phyloP scores from a whole-genome alignment of 192 early-diverging fungal genomes.

The Umbelopsis sp. region DNA sequence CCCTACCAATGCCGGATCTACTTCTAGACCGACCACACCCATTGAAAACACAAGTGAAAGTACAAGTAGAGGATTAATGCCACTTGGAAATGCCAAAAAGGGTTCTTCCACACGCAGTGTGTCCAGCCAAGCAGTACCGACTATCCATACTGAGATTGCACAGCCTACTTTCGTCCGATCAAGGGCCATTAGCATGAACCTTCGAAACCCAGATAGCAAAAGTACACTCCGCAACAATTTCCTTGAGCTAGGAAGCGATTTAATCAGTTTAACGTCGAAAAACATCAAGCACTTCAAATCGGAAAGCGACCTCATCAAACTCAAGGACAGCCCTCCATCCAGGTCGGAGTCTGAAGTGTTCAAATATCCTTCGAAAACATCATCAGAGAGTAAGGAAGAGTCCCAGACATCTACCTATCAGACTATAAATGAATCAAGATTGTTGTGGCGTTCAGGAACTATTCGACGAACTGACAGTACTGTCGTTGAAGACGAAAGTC shows the following conservation, averaged over 20 bases:
- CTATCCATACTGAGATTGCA: conserved; percentile 23
- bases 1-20: neutral
- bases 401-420: neutral
- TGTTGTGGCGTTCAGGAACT: neutral
- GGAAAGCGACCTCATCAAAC: conserved; percentile 25
- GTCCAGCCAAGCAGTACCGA: conserved; percentile 7
- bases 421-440: neutral
- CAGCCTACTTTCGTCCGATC: conserved; percentile 30
- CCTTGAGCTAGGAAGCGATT: neutral
- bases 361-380: neutral
- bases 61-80: neutral
- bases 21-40: neutral
- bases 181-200: neutral
- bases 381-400: neutral
- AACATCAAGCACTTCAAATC: conserved; percentile 30
- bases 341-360: neutral
- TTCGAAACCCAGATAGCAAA: neutral
- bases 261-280: neutral
- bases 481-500: neutral
- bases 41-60: neutral
- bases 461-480: neutral
- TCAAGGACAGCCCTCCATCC: neutral
- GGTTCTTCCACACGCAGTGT: neutral
- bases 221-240: neutral
- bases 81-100: neutral